Evolutionary conservation across 768 basidiomycete genomes (phyloP), one percentile per base, ranked within the genome.

Genomic region (Tylopilus felleus): DNA sequence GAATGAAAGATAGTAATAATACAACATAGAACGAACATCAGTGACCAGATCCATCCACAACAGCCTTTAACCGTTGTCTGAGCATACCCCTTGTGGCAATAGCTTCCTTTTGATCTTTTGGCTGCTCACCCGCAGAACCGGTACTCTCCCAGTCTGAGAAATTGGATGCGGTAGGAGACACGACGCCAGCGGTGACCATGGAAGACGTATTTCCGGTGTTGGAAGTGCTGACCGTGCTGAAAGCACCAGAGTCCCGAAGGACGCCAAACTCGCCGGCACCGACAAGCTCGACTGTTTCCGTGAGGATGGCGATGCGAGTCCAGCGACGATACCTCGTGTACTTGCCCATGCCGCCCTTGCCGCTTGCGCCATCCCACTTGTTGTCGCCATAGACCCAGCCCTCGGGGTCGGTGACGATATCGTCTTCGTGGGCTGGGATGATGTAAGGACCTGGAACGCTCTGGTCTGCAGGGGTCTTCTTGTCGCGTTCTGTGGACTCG

Each of bases 341-440:
- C 85, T 94, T 94, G 68, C 93, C 89, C 73, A 95, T 81, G 7
- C 92, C 91, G 45, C 91, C 90, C 60, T 85, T 88, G 51, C 75
- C 75, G 50, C 83, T 85, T 42, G 80, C 76, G 19, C 74, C 79
- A 65, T 97, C 93, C 94, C 94, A 98, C 68, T 97, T 96, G 69
- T 98, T 98, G 61, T 95, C 94, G 2, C 85, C 88, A 63, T 93
- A 97, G 7, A 93, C 80, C 94, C 94, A 98, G 5, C 94, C 94
- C 56, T 95, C 92, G 4, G 77, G 66, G 65, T 98, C 94, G 2
- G 93, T 96, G 35, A 73, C 66, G 27, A 74, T 72, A 41, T 85
- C 81, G 49, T 83, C 81, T 2, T 78, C 78, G 16, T 72, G 71
- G 3, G 67, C 64, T 36, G 49, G 72, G 63, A 50, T 71, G 47